phyloP scores from a whole-genome alignment of 2,329 filamentous ascomycete species.

The Calonectria ilicicola region DNA sequence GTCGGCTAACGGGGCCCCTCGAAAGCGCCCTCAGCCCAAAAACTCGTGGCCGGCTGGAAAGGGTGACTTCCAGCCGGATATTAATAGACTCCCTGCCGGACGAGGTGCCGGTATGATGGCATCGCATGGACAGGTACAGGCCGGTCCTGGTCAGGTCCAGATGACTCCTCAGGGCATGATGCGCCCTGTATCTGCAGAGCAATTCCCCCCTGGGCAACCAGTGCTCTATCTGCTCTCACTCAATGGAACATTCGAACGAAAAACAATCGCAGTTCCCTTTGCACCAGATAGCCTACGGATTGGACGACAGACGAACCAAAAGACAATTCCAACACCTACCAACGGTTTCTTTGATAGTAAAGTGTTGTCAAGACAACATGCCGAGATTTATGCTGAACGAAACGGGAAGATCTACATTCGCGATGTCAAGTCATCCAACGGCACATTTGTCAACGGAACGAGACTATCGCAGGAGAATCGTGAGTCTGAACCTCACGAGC shows the following conservation, averaged over 20 bases:
- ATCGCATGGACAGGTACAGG: constrained; percentile 48
- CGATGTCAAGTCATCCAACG: constrained; percentile 98
- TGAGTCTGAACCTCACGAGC: constrained; percentile 94
- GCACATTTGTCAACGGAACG: constrained; percentile 95
- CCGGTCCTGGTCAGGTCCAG: constrained; percentile 47
- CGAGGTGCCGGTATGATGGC: constrained; percentile 56
- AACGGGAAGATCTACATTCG: constrained; percentile 95
- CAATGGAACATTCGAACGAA: constrained; percentile 96
- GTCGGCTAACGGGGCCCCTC: constrained; percentile 58
- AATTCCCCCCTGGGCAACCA: constrained; percentile 73
- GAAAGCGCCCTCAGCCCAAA: constrained; percentile 66
- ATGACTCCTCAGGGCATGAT: constrained; percentile 62
- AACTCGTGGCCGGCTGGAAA: constrained; percentile 63
- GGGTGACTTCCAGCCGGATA: constrained; percentile 60
- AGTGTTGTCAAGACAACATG: constrained; percentile 94
- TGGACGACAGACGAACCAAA: constrained; percentile 96
- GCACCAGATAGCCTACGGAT: constrained; percentile 95
- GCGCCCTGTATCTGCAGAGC: constrained; percentile 73
- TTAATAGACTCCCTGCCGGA: constrained; percentile 58
- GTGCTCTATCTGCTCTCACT: constrained; percentile 89
- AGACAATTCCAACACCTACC: constrained; percentile 88
- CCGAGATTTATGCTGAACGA: constrained; percentile 90
- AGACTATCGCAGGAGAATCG: constrained; percentile 93
- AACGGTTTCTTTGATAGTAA: constrained; percentile 99
- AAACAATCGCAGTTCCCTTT: constrained; percentile 94